phyloP scores from a whole-genome alignment of 768 basidiomycete genomes.

The Mycena sanguinolenta region DNA sequence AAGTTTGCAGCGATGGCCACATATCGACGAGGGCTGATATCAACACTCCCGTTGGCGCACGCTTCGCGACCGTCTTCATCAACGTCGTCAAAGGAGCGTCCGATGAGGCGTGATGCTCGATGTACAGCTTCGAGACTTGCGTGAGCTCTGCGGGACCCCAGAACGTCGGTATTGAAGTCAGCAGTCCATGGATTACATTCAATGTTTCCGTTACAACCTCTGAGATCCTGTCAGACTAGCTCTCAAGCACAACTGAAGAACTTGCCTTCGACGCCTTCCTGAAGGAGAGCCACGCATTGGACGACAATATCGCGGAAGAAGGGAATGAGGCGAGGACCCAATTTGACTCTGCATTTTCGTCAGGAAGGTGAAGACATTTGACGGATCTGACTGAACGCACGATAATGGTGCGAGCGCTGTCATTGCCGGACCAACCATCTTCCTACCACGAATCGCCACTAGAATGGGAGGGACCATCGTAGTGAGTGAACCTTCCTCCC shows the following conservation, averaged over 20 bases:
- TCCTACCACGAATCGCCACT: conserved; percentile 56
- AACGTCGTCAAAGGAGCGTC: conserved; percentile 58
- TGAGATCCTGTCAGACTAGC: conserved; percentile 32
- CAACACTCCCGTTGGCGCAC: conserved; percentile 73
- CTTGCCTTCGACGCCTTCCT: conserved; percentile 55
- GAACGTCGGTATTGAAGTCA: conserved; percentile 86
- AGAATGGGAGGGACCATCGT: conserved; percentile 73
- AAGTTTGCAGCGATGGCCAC: conserved; percentile 59
- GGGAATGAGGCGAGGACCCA: conserved; percentile 92
- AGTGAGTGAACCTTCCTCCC: conserved; percentile 77
- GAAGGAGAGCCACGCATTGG: conserved; percentile 65
- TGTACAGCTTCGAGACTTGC: conserved; percentile 67
- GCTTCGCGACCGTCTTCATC: conserved; percentile 78
- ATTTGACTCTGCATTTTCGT: conserved; percentile 64
- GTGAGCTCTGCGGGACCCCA: conserved; percentile 75
- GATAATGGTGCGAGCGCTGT: conserved; percentile 70
- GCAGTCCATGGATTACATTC: conserved; percentile 73
- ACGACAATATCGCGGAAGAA: conserved; percentile 80
- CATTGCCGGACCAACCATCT: conserved; percentile 58
- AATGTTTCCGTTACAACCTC: conserved; percentile 51
- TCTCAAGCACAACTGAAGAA: neutral
- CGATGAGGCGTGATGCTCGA: conserved; percentile 58
- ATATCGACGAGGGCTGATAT: conserved; percentile 73
- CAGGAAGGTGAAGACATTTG: conserved; percentile 2
- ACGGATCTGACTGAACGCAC: conserved; percentile 54